Evolutionary conservation across 768 basidiomycete genomes (phyloP).

Genomic region (Dacryopinax spathularia): DNA sequence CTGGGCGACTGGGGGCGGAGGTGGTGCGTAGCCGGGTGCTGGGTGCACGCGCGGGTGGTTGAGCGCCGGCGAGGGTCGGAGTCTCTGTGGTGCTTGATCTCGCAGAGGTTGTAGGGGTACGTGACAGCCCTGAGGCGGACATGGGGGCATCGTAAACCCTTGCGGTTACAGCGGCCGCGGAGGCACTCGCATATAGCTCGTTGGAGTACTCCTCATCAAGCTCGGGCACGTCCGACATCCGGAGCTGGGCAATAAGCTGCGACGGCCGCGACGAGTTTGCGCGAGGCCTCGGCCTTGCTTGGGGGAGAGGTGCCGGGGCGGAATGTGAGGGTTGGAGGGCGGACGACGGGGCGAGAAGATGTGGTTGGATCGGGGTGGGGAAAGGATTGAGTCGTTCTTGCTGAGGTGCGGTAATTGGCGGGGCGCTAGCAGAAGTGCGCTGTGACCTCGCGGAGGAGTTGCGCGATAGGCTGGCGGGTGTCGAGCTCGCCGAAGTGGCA

Average conservation of each 20-base stretch:
- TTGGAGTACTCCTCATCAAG: neutral
- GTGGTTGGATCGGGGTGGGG: neutral
- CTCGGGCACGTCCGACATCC: slow-evolving; percentile 1
- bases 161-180: neutral
- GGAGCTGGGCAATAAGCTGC: neutral
- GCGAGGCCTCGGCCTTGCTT: too few species aligned
- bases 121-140: too few species aligned
- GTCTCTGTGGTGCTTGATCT: too few species aligned
- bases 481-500: slow-evolving; percentile 22
- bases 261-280: neutral
- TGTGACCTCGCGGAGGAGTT: slow-evolving; percentile 49
- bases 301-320: neutral
- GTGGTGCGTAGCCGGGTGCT: neutral
- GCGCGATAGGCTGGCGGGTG: slow-evolving; percentile 28
- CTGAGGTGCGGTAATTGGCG: too few species aligned
- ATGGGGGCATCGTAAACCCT: too few species aligned
- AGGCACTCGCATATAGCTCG: neutral
- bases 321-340: neutral
- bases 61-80: neutral
- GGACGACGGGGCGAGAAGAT: neutral
- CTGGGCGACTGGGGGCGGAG: slow-evolving; percentile 8
- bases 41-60: neutral
- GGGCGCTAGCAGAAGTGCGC: too few species aligned
- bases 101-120: neutral
- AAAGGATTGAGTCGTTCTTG: too few species aligned